These are phyloP conservation scores for Fagus crenata DNA, from an alignment of 306 rosid species.

Conservation along the genomic window DNA sequence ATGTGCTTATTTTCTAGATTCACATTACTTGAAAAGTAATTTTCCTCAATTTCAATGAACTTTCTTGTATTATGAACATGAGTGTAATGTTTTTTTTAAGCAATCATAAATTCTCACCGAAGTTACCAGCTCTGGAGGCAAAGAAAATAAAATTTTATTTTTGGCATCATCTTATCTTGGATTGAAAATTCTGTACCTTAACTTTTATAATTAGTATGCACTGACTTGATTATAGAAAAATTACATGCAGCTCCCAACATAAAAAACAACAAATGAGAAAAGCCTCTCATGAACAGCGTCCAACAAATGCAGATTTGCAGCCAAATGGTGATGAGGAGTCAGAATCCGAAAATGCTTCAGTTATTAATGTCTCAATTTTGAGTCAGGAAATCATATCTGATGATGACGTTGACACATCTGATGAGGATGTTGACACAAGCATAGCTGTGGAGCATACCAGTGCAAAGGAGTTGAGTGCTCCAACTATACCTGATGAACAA, in stretches of 20 bases:
- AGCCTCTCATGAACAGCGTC: constrained; percentile 41
- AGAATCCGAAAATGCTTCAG: constrained; percentile 34
- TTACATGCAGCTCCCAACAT: constrained; percentile 51
- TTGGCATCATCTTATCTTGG: not conserved
- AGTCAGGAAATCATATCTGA: constrained; percentile 36
- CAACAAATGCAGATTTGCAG: constrained; percentile 40
- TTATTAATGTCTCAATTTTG: constrained; percentile 30
- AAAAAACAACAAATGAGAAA: constrained; percentile 64
- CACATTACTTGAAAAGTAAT: not conserved
- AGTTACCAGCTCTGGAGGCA: not conserved
- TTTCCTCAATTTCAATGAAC: not conserved
- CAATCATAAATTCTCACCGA: not conserved
- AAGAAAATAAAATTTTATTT: too few species aligned
- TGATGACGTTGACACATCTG: constrained; percentile 24
- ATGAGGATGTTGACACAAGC: not conserved
- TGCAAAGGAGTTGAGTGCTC: constrained; percentile 32
- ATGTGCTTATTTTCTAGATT: not conserved
- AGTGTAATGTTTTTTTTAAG: not conserved
- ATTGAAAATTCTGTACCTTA: constrained; percentile 5
- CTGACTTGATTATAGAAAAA: constrained; percentile 6
- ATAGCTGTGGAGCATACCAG: constrained; percentile 23
- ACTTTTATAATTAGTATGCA: not conserved
- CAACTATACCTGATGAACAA: constrained; percentile 31
- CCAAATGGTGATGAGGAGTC: constrained; percentile 47
- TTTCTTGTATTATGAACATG: not conserved